These are phyloP conservation scores for Lachancea cidri DNA, from an alignment of 805 yeast species.

Conservation along the genomic window DNA sequence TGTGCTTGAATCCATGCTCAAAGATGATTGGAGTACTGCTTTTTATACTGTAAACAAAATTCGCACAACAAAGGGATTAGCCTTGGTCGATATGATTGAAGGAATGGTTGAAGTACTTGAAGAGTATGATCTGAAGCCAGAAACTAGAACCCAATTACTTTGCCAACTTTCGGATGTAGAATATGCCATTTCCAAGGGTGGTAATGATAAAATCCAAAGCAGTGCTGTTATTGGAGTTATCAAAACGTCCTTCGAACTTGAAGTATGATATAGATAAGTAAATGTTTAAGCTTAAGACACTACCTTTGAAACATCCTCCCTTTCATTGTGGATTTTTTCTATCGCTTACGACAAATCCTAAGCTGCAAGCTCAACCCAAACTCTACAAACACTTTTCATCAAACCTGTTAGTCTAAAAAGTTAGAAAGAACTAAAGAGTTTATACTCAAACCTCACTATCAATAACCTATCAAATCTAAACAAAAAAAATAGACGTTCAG, in stretches of 20 bases:
- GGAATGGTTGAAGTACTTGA: constrained; percentile 71
- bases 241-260: constrained; percentile 44
- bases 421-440: too few relatives aligned
- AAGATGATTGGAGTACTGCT: constrained; percentile 85
- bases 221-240: constrained; percentile 88
- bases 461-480: too few relatives aligned
- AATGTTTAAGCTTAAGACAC: not conserved
- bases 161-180: constrained; percentile 81
- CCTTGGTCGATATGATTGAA: constrained; percentile 76
- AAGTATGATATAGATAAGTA: constrained; percentile 12
- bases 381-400: too few relatives aligned
- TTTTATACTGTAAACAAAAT: constrained; percentile 58
- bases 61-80: constrained; percentile 75
- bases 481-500: too few relatives aligned
- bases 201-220: constrained; percentile 82
- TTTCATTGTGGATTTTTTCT: too few relatives aligned
- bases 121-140: constrained; percentile 53
- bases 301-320: too few relatives aligned
- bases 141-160: constrained; percentile 58
- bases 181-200: constrained; percentile 87
- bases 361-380: too few relatives aligned
- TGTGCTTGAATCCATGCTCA: constrained; percentile 69
- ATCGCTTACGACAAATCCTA: too few relatives aligned
- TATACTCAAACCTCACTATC: too few relatives aligned
- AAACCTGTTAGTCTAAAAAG: too few relatives aligned